Base-by-base conservation (phyloP, 2,329 filamentous ascomycete genomes). In the Incumbomyces lentus region DNA sequence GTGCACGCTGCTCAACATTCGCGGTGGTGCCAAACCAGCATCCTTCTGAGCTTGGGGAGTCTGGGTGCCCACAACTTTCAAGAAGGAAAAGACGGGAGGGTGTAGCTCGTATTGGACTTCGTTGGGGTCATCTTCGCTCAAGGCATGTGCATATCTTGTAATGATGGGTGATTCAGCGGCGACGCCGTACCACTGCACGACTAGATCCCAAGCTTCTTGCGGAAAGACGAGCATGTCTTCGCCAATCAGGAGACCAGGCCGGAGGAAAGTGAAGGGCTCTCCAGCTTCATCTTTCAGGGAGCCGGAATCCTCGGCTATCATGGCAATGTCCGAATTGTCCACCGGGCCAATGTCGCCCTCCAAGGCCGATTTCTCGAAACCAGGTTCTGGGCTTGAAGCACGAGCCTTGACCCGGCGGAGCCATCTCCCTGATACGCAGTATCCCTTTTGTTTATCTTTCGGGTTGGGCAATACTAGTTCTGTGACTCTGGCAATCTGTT, bases 61-160 rank as follows among this genome's bases (percentile, higher is more conserved):
- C 14, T 74, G 68, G 2, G 77, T 77, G 55, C 72, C 72, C 62
- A 81, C 82, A 1, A 96, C 71, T 55, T 90, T 87, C 60, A 94
- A 80, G 50, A 96, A 73, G 1, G 81, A 86, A 62, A 95, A 86
- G 36, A 95, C 73, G 0, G 86, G 87, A 3, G 89, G 92, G 58
- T 88, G 79, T 34, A 87, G 72, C 65, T 96, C 92, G 62, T 84
- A 94, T 57, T 84, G 71, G 39, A 95, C 68, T 53, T 94, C 86
- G 33, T 78, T 69, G 2, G 67, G 58, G 13, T 67, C 66, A n/a
- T 67, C 59, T 1, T 72, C 69, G 26, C 58, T 67, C 19, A 83
- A 88, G 63, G 95, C 84, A 64, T 90, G 84, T 32, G 84, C 88
- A 54, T 75, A 76, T 49, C 92, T 81, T 38, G 79, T 67, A 53